These are phyloP conservation scores for Colletotrichum nymphaeae DNA, from an alignment of 2,329 filamentous ascomycete genomes.

Conservation along the genomic window DNA sequence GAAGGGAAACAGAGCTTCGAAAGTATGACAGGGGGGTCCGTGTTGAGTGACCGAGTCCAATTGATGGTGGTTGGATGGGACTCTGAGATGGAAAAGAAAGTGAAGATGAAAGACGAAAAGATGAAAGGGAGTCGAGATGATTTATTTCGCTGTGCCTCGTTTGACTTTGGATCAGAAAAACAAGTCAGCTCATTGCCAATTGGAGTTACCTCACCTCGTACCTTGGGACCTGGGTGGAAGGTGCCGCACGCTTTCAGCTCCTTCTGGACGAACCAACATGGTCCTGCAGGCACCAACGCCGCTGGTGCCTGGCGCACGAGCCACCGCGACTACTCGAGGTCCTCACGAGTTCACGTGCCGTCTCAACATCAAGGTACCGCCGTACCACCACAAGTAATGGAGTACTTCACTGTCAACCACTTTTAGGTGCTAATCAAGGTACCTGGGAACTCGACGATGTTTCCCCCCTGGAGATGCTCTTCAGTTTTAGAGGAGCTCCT, in stretches of 20 bases:
- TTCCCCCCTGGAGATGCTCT: background rate
- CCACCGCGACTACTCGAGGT: background rate
- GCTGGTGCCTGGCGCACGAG: constrained; percentile 37
- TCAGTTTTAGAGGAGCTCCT: background rate
- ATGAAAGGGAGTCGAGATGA: background rate
- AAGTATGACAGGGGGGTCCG: background rate
- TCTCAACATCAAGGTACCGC: background rate
- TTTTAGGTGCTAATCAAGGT: background rate
- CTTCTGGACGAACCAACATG: constrained; percentile 17
- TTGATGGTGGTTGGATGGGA: background rate
- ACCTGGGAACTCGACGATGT: background rate
- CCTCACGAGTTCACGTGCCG: constrained; percentile 29
- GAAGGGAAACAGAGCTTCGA: background rate
- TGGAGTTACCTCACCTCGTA: background rate
- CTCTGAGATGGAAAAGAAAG: background rate
- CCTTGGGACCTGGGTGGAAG: background rate
- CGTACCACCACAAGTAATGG: too few relatives aligned
- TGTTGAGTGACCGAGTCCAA: background rate
- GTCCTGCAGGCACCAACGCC: constrained; percentile 23
- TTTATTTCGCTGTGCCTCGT: background rate
- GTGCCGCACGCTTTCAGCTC: constrained; percentile 15
- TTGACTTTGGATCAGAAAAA: background rate
- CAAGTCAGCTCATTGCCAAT: background rate
- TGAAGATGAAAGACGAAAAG: background rate
- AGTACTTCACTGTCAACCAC: background rate